These are phyloP conservation scores for Perkinsus chesapeaki DNA, from an alignment of 169 alveolate genomes.

Conservation along the genomic window DNA sequence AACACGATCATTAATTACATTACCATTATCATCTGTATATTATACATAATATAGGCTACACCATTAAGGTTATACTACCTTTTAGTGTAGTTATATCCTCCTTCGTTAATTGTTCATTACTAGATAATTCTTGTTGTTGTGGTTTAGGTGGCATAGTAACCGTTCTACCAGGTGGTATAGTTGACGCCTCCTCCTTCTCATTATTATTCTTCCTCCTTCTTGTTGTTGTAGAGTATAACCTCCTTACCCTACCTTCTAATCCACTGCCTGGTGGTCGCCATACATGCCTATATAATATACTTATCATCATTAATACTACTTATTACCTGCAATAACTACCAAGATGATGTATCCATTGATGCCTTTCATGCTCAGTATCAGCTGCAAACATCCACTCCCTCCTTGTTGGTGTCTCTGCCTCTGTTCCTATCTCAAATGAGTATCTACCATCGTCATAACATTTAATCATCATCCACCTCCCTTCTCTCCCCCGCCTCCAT, in stretches of 20 bases:
- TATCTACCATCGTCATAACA: not conserved
- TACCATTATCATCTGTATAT: too few species aligned
- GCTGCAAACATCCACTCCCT: not conserved
- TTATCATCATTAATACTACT: not conserved
- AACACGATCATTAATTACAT: too few species aligned
- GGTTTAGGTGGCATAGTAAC: not conserved
- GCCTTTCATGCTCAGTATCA: not conserved
- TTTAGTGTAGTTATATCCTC: too few species aligned
- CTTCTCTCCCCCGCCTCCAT: not conserved
- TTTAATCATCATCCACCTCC: not conserved
- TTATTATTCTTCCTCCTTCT: too few species aligned
- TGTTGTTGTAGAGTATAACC: not conserved
- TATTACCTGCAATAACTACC: not conserved
- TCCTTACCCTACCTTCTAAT: not conserved
- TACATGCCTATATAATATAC: not conserved
- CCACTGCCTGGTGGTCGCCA: not conserved
- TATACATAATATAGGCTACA: too few species aligned
- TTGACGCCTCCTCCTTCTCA: not conserved
- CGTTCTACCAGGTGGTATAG: not conserved
- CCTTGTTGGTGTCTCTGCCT: not conserved
- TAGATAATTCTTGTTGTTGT: too few species aligned
- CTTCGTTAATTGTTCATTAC: too few species aligned
- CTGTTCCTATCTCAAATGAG: not conserved
- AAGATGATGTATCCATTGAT: not conserved
- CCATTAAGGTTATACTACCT: too few species aligned